Percentiles rank a stretch among this genome's conserved stretches.
Evolutionary conservation across 768 basidiomycete genomes (phyloP).

Genomic region (Kwoniella mangroviensis): DNA sequence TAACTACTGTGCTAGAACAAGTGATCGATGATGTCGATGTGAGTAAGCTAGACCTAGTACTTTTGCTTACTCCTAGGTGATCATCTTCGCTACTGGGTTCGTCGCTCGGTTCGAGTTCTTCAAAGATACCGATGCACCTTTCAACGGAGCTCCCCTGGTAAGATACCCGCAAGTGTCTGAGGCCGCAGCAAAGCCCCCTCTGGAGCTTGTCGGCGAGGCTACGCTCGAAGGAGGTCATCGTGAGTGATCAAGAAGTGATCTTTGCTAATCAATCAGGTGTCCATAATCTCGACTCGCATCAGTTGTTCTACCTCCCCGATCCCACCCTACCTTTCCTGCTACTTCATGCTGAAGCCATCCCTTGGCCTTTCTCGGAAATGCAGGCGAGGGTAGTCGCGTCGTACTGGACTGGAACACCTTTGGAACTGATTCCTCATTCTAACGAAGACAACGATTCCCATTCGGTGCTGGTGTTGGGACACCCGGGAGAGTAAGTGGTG

Average conservation of each 20-base stretch:
- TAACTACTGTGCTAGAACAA: constrained; percentile 9
- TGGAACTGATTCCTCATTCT: constrained; percentile 14
- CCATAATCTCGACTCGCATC: constrained; percentile 17
- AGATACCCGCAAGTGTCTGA: constrained; percentile 1
- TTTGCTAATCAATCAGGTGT: constrained; percentile 4
- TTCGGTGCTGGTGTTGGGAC: constrained; percentile 21
- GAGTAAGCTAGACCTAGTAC: not conserved
- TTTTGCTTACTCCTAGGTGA: not conserved
- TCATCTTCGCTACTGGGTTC: constrained; percentile 17
- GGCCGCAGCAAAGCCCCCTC: not conserved
- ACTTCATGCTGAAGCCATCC: constrained; percentile 17
- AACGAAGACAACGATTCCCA: constrained; percentile 23
- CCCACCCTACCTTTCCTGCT: constrained; percentile 17
- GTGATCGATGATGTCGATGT: constrained; percentile 20
- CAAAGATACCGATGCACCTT: constrained; percentile 13
- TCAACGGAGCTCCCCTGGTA: constrained; percentile 9
- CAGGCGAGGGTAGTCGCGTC: constrained; percentile 12
- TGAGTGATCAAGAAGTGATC: not conserved
- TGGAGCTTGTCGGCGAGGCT: not conserved
- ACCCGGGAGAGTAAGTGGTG: constrained; percentile 28
- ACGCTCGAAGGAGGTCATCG: constrained; percentile 17
- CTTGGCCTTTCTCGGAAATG: constrained; percentile 24
- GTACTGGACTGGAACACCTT: constrained; percentile 13
- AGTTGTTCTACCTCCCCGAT: constrained; percentile 22
- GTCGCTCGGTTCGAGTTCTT: constrained; percentile 19